Percentiles rank a stretch among this genome's conserved stretches.
phyloP scores from a whole-genome alignment of 148 eudicot species.

The Euryodendron excelsum region DNA sequence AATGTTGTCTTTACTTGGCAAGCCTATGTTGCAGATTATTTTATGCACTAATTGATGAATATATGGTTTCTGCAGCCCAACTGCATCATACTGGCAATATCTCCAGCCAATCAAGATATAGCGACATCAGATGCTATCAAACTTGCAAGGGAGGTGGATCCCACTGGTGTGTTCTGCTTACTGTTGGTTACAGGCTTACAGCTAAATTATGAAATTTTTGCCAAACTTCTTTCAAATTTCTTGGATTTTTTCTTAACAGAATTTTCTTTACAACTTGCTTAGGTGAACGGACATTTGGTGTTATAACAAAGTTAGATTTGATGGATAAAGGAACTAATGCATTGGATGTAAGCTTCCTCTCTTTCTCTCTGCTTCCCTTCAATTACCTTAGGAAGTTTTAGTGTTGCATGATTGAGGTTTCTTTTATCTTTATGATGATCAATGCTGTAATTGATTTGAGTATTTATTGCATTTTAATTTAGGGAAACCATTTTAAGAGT shows the following conservation, averaged over 20 bases:
- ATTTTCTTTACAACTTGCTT: slow-evolving; percentile 16
- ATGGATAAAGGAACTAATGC: slow-evolving; percentile 98
- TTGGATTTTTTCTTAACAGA: background rate
- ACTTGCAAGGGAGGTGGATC: slow-evolving; percentile 67
- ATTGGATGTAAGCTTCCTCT: slow-evolving; percentile 51
- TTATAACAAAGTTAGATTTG: slow-evolving; percentile 79
- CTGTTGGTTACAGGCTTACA: slow-evolving; percentile 8
- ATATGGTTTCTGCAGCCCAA: slow-evolving; percentile 43
- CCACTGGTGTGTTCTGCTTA: slow-evolving; percentile 28
- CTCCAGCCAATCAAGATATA: slow-evolving; percentile 86
- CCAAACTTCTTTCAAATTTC: background rate
- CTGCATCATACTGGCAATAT: slow-evolving; percentile 62
- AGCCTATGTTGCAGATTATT: background rate
- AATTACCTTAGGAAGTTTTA: background rate
- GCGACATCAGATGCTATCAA: slow-evolving; percentile 80
- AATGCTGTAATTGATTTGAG: background rate
- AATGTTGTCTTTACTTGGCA: too few species aligned
- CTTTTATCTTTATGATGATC: background rate
- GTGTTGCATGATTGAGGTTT: background rate
- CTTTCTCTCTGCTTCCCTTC: background rate
- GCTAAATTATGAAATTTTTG: background rate
- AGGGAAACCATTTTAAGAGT: background rate
- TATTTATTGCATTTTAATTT: too few species aligned
- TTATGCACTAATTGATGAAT: slow-evolving; percentile 4
- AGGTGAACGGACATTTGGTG: slow-evolving; percentile 93